Evolutionary conservation across 164 flowering plant species (phyloP), one percentile per base, ranked within the genome.

Genomic region (Berberis thunbergii): DNA sequence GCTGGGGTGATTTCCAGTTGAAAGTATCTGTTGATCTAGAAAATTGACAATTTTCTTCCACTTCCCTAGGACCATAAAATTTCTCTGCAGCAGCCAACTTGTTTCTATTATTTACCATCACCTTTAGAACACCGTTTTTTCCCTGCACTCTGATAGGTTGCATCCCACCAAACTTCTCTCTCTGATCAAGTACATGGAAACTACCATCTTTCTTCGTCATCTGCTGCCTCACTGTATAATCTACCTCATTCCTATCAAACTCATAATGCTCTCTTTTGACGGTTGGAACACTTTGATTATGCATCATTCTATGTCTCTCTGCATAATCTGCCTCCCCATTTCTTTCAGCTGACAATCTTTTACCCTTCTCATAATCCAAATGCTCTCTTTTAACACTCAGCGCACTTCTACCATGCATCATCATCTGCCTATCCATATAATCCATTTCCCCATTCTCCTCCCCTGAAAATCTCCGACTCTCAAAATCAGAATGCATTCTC

Each of bases 81-180:
- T 74, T 73, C 49, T 64, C 64, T 54, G 73, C 56, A 44, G 63
- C 80, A 62, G 64, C 77, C 41, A 69, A 60, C 70, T 71, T 77
- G 57, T 79, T 82, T 65, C 82, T 82, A 67, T 77, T 84, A 38
- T 81, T 83, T 13, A 81, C 76, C 84, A 77, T 79, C 70, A 86
- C 85, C 74, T 90, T 91, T 63, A 86, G 69, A 45, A 88, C 95
- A 63, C 96, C 97, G 73, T 86, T 83, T 74, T 86, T 87, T 5
- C 97, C 95, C 72, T 86, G 90, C 61, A 88, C 68, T 72, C 90
- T 79, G 45, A 86, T 80, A 56, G 77, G 69, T 67, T 67, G 49
- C 63, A 38, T 26, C 26, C 26, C 72, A 62, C 59, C 70, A 63
- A 59, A 71, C 76, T 79, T 81, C 60, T 75, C 79, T 68, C 75